Percentiles rank a stretch among this genome's conserved stretches.
phyloP scores from a whole-genome alignment of 2,329 filamentous ascomycete species.

The Boeremia lycopersici region DNA sequence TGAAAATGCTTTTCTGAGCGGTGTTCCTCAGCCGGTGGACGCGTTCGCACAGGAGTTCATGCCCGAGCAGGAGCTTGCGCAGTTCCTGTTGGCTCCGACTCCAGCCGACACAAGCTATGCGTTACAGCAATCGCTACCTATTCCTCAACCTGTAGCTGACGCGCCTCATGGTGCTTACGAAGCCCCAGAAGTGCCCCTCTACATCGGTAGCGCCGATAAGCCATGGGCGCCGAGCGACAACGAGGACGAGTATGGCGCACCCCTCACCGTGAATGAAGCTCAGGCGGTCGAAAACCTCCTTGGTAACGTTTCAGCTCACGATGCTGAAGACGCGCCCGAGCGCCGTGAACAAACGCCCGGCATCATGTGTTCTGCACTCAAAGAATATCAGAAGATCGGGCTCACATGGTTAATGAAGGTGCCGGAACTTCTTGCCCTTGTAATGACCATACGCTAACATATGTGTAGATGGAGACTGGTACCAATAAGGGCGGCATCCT shows the following conservation, averaged over 20 bases:
- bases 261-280: slow-evolving; percentile 21
- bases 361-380: slow-evolving; percentile 70
- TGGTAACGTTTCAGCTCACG: slow-evolving; percentile 39
- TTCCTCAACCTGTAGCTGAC: slow-evolving; percentile 3
- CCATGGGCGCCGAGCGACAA: slow-evolving; percentile 18
- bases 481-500: slow-evolving; percentile 76
- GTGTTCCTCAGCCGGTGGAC: slow-evolving; percentile 8
- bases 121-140: slow-evolving; percentile 12
- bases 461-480: slow-evolving; percentile 66
- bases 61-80: slow-evolving; percentile 32
- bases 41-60: slow-evolving; percentile 36
- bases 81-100: slow-evolving; percentile 33
- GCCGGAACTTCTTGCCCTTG: not conserved
- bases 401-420: slow-evolving; percentile 73
- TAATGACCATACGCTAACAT: not conserved
- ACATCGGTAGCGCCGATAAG: not conserved
- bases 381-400: slow-evolving; percentile 82
- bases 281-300: slow-evolving; percentile 40
- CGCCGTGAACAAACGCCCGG: slow-evolving; percentile 72
- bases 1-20: slow-evolving; percentile 15
- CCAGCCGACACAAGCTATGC: slow-evolving; percentile 21
- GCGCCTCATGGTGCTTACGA: not conserved
- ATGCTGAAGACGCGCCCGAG: slow-evolving; percentile 53
- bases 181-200: slow-evolving; percentile 13
- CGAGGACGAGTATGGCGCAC: slow-evolving; percentile 23